These are phyloP conservation scores for Saccharum spontaneum DNA, from an alignment of 176 grass and related monocot species.

Conservation along the genomic window DNA sequence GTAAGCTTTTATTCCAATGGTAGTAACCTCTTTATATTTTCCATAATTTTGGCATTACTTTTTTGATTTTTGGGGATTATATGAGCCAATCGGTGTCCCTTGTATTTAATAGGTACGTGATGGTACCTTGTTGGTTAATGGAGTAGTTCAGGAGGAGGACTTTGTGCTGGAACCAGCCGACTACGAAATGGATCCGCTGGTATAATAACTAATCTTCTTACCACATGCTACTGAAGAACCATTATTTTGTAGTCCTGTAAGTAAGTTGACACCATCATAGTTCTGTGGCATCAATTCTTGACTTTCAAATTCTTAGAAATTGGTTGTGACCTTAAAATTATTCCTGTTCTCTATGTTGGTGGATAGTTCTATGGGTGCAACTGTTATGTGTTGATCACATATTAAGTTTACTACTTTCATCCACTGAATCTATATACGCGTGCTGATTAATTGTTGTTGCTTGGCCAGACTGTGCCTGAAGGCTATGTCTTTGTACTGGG, in stretches of 20 bases:
- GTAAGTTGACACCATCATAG: constrained; percentile 2
- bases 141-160: constrained; percentile 74
- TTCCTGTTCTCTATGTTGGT: not conserved
- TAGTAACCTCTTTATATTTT: constrained; percentile 38
- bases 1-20: constrained; percentile 71
- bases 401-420: not conserved
- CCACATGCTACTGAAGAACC: not conserved
- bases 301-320: constrained; percentile 1
- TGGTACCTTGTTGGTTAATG: constrained; percentile 85
- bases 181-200: constrained; percentile 75
- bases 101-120: constrained; percentile 58
- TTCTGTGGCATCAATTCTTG: constrained; percentile 21
- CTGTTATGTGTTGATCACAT: not conserved
- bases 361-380: not conserved
- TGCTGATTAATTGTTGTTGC: constrained; percentile 31
- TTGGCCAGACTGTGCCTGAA: constrained; percentile 62
- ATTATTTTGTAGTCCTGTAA: constrained; percentile 5
- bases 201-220: constrained; percentile 33
- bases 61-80: not conserved
- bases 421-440: not conserved
- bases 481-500: constrained; percentile 90
- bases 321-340: not conserved
- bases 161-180: constrained; percentile 79
- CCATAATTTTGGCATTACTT: not conserved
- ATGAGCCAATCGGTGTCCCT: not conserved